Conservation (phyloP, 1,284 basidiomycete species). For the Fomes fomentarius region DNA sequence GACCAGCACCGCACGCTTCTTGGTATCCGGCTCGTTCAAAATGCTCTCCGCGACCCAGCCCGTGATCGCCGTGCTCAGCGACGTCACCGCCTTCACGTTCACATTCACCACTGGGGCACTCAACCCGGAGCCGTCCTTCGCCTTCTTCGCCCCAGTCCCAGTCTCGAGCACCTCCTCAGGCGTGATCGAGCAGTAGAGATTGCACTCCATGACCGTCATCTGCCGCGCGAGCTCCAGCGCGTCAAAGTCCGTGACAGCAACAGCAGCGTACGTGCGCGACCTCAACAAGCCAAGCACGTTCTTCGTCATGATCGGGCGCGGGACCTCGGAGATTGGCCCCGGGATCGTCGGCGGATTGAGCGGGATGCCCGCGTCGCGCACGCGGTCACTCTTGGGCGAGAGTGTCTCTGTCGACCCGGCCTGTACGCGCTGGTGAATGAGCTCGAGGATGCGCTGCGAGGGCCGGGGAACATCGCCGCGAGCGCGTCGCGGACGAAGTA, state of each 20-base stretch:
- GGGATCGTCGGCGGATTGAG: conserved; percentile 58
- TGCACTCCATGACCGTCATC: conserved; percentile 93
- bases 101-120: conserved; percentile 58
- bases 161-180: conserved; percentile 89
- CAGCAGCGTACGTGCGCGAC: conserved; percentile 58
- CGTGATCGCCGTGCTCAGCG: conserved; percentile 89
- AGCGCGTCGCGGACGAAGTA: conserved; percentile 70
- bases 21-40: conserved; percentile 86
- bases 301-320: conserved; percentile 86
- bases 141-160: conserved; percentile 48
- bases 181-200: conserved; percentile 84
- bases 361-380: conserved; percentile 72
- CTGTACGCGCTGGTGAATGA: conserved; percentile 55
- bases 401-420: conserved; percentile 41
- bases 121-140: conserved; percentile 35
- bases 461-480: conserved; percentile 65
- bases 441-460: conserved; percentile 74
- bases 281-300: conserved; percentile 67
- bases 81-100: conserved; percentile 84
- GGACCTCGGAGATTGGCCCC: conserved; percentile 59
- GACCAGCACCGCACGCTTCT: conserved; percentile 82
- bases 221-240: conserved; percentile 92
- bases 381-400: conserved; percentile 64
- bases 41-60: conserved; percentile 97
- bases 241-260: conserved; percentile 91